Evolutionary conservation across 768 basidiomycete genomes (phyloP).

Genomic region (Candolleomyces eurysporus): DNA sequence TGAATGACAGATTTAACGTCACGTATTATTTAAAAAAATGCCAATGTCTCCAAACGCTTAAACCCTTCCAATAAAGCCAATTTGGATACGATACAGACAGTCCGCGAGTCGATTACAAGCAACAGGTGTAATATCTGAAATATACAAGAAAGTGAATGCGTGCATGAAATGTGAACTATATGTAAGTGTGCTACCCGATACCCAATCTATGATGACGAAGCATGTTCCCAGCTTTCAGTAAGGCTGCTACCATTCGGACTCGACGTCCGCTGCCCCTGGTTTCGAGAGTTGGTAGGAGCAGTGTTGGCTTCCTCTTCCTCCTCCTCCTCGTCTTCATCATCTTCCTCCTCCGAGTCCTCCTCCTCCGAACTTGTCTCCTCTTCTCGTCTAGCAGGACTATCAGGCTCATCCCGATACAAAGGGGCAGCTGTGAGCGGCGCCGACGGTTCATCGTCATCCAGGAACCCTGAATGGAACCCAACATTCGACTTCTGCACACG

Average conservation of each 20-base stretch:
- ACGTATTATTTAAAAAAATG: no score
- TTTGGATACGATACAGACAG: no score
- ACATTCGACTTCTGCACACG: constrained; percentile 25
- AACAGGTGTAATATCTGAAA: no score
- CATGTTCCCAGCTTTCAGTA: constrained; percentile 78
- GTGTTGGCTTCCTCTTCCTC: neutral
- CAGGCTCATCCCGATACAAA: constrained; percentile 46
- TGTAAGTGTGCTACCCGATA: no score
- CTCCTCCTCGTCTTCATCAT: neutral
- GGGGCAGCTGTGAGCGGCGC: constrained; percentile 27
- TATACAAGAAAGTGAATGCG: no score
- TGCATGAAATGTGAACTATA: no score
- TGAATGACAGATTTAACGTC: no score
- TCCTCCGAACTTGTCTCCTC: constrained; percentile 1
- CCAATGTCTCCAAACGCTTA: no score
- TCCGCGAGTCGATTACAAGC: no score
- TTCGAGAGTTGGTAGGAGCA: no score
- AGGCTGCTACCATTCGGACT: constrained; percentile 40
- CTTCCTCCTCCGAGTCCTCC: constrained; percentile 2
- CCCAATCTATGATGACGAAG: constrained; percentile 24
- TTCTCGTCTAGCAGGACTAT: neutral
- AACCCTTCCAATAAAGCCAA: no score
- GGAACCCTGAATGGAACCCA: constrained; percentile 75
- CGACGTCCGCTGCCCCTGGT: constrained; percentile 10
- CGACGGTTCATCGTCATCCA: constrained; percentile 71